Evolutionary conservation across 805 yeast species (phyloP), one percentile per base, ranked within the genome.

Genomic region (Nakazawaea anatomiae): DNA sequence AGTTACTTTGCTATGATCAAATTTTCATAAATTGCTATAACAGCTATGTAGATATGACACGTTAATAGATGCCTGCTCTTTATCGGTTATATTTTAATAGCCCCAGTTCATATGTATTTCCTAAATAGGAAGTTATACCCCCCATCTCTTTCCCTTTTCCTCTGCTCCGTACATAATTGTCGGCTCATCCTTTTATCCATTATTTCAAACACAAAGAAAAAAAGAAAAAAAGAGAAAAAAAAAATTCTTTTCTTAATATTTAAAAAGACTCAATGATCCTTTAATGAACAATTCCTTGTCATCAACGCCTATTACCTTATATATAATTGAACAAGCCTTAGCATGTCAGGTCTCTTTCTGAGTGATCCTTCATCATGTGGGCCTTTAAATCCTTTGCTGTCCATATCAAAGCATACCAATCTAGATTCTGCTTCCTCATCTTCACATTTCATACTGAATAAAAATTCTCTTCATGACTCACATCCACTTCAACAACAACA

Each of bases 321-420:
- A 42, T 42, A 29, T 42, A 42, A 29, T 42, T 28, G 5, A 31
- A 18, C n/a, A 25, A 31, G n/a, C 42, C 14, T 7, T 14, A 30
- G n/a, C 18, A 45, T 45, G 48, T 45, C 48, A 8, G 42, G 27
- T 44, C 32, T 56, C 7, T 35, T 57, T 10, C 50, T 50, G 46
- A 48, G 42, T 28, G 58, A 54, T 30, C 66, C 74, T 18, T 67
- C 66, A 4, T 56, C 63, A 40, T 76, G 81, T 63, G 75, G 78
- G 28, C 76, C 75, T 4, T 62, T 72, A 4, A 75, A 69, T 53
- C 78, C 80, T 11, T 58, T 76, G 36, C 64, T 64, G 54, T 73
- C 71, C 60, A 60, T 76, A 39, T 56, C 71, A 18, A 67, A 69
- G 49, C 76, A 72, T 50, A 54, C 76, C 0, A 72, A 70, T 50